A percentile compares a stretch with the other conserved stretches of the same genome.
Evolutionary conservation across 371 early-diverging fungal genomes (phyloP).

Genomic region (Fennellomyces sp.): DNA sequence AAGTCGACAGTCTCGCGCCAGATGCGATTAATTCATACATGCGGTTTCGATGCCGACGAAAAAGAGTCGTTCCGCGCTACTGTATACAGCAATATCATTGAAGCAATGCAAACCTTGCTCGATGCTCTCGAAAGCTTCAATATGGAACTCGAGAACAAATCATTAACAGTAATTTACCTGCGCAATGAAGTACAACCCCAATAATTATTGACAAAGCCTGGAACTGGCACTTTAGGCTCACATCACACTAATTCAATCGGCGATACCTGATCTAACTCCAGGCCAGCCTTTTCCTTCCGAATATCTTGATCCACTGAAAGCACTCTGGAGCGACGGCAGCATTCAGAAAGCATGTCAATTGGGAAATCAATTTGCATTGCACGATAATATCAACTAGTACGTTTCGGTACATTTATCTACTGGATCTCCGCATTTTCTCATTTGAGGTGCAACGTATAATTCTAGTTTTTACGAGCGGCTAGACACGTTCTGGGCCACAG

Average conservation of each 20-base stretch:
- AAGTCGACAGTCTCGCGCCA: slow-evolving; percentile 93
- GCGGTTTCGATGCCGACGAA: slow-evolving; percentile 79
- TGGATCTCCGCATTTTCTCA: no score
- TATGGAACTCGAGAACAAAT: slow-evolving; percentile 11
- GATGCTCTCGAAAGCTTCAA: slow-evolving; percentile 75
- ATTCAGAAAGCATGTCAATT: slow-evolving; percentile 64
- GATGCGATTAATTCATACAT: slow-evolving; percentile 90
- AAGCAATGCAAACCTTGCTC: slow-evolving; percentile 82
- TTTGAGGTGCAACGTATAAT: background rate
- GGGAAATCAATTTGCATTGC: slow-evolving; percentile 80
- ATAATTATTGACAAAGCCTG: background rate
- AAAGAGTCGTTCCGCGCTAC: slow-evolving; percentile 78
- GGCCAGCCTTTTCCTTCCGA: slow-evolving; percentile 2
- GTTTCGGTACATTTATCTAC: slow-evolving; percentile 10
- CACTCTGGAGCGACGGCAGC: slow-evolving; percentile 72
- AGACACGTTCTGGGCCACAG: slow-evolving; percentile 66
- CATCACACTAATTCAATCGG: slow-evolving; percentile 1
- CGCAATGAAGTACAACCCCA: background rate
- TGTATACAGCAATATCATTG: slow-evolving; percentile 81
- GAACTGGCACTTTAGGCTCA: background rate
- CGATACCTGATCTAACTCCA: background rate
- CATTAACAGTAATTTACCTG: background rate
- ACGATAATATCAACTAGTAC: slow-evolving; percentile 78
- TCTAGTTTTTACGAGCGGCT: slow-evolving; percentile 76
- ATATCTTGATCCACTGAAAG: slow-evolving; percentile 11